These are phyloP conservation scores for Blakeslea trispora DNA, from an alignment of 371 early-diverging fungal genomes.

Conservation along the genomic window DNA sequence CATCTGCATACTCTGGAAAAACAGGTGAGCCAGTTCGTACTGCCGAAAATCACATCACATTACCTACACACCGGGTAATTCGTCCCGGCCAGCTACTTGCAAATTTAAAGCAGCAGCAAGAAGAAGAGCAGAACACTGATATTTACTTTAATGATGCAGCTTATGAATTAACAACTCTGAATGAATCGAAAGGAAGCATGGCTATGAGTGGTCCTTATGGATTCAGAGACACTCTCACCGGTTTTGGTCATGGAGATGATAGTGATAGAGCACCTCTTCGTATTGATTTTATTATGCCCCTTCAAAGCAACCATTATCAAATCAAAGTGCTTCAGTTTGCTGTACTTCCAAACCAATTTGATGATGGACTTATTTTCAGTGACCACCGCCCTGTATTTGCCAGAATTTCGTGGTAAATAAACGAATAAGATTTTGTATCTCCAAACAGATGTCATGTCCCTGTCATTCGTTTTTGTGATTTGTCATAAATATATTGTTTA, in stretches of 20 bases:
- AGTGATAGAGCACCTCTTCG: constrained; percentile 35
- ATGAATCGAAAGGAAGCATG: constrained; percentile 20
- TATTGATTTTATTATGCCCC: constrained; percentile 48
- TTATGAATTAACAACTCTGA: constrained; percentile 34
- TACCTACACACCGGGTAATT: constrained; percentile 50
- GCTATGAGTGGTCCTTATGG: constrained; percentile 49
- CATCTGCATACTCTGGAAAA: constrained; percentile 14
- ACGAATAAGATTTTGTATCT: too few relatives aligned
- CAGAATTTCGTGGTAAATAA: constrained; percentile 33
- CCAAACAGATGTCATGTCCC: too few relatives aligned
- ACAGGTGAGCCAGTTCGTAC: constrained; percentile 35
- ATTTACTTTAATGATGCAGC: constrained; percentile 33
- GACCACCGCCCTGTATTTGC: constrained; percentile 58
- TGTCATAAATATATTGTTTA: too few relatives aligned
- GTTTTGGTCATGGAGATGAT: constrained; percentile 41
- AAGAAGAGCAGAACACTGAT: constrained; percentile 6
- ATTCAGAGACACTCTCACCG: constrained; percentile 44
- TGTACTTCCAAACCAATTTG: constrained; percentile 42
- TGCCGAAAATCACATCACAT: constrained; percentile 27
- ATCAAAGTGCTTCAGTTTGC: constrained; percentile 34
- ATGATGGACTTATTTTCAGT: constrained; percentile 46
- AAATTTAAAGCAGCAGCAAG: constrained; percentile 19
- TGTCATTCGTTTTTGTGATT: too few relatives aligned
- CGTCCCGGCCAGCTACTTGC: constrained; percentile 35
- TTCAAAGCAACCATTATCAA: constrained; percentile 12